Conservation (phyloP, 257 asterid genomes). For the Gynochthodes officinalis region DNA sequence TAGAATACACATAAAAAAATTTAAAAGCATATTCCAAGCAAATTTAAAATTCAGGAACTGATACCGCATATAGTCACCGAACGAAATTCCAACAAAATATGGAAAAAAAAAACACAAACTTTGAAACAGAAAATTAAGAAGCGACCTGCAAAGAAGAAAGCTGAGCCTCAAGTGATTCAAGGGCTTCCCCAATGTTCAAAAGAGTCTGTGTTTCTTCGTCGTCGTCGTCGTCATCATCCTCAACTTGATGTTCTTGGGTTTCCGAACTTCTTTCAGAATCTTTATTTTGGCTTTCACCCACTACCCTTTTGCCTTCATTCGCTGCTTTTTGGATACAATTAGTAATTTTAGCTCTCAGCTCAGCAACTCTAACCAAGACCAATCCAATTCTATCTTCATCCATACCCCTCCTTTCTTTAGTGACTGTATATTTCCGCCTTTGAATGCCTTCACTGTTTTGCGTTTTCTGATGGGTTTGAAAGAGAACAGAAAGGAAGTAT, state of each 20-base stretch:
- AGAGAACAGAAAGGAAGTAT: neutral
- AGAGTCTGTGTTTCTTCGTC: slow-evolving; percentile 59
- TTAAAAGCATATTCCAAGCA: neutral
- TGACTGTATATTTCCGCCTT: neutral
- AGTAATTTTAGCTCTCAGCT: slow-evolving; percentile 39
- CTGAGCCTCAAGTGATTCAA: slow-evolving; percentile 76
- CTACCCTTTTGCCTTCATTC: slow-evolving; percentile 14
- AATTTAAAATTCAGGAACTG: neutral
- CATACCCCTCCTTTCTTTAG: slow-evolving; percentile 19
- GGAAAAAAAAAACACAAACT: neutral
- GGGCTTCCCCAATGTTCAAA: slow-evolving; percentile 68
- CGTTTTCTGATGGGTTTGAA: slow-evolving; percentile 1
- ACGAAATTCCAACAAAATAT: neutral
- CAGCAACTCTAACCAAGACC: slow-evolving; percentile 39
- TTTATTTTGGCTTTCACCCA: neutral
- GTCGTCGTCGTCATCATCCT: slow-evolving; percentile 18
- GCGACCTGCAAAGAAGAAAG: slow-evolving; percentile 64
- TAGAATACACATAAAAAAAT: neutral
- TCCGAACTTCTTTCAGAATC: slow-evolving; percentile 16
- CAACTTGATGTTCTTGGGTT: slow-evolving; percentile 1
- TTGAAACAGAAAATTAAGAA: neutral
- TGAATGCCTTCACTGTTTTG: neutral
- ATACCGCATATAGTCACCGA: neutral
- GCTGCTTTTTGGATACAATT: slow-evolving; percentile 29
- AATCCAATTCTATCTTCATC: slow-evolving; percentile 44